A percentile compares a stretch with the other conserved stretches of the same genome.
phyloP scores from a whole-genome alignment of 345 rosid species.

The Cardamine resedifolia region DNA sequence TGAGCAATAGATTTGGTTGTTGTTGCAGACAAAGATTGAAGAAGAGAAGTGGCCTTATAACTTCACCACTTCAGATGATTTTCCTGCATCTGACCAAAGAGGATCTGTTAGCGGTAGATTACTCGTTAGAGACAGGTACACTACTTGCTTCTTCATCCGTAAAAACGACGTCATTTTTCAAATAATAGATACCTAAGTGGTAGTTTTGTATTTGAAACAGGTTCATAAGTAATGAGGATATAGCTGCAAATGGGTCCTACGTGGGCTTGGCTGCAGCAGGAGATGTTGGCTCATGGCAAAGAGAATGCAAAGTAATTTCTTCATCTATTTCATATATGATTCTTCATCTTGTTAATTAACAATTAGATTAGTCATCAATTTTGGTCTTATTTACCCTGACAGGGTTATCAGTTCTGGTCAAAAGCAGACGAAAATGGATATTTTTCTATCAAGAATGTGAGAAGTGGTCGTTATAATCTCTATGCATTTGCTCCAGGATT shows the following conservation, averaged over 20 bases:
- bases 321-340: neutral
- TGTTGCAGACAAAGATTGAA: conserved; percentile 54
- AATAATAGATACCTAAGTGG: conserved; percentile 2
- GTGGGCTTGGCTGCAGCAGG: conserved; percentile 88
- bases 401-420: conserved; percentile 96
- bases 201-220: conserved; percentile 37
- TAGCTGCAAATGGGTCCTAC: conserved; percentile 58
- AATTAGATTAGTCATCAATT: neutral
- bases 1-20: neutral
- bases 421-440: conserved; percentile 57
- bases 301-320: conserved; percentile 69
- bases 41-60: conserved; percentile 81
- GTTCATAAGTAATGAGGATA: conserved; percentile 37
- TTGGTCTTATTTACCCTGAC: conserved; percentile 8
- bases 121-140: conserved; percentile 62
- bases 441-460: conserved; percentile 50
- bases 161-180: neutral
- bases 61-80: conserved; percentile 72
- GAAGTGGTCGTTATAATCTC: conserved; percentile 63
- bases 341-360: neutral
- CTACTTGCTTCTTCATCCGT: neutral
- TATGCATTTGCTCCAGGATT: conserved; percentile 78
- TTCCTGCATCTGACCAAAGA: conserved; percentile 56
- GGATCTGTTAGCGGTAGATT: conserved; percentile 68
- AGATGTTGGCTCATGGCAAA: conserved; percentile 91